phyloP scores from a whole-genome alignment of 495 filamentous ascomycete species.

The Oidiodendron maius region DNA sequence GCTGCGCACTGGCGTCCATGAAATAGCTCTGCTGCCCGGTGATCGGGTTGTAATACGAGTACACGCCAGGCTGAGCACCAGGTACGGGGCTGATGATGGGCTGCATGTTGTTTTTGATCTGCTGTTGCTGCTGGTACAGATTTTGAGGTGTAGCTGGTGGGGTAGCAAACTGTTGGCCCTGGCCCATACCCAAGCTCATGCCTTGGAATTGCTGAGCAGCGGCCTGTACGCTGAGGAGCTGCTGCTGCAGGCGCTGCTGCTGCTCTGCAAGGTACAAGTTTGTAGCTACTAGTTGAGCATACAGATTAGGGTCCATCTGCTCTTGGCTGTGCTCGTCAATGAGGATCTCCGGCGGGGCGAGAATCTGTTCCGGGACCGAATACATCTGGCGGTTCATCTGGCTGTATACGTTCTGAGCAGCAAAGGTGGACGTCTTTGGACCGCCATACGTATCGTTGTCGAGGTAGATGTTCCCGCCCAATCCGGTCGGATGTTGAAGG shows the following conservation, averaged over 20 bases:
- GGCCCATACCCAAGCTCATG: conserved; percentile 49
- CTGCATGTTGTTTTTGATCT: conserved; percentile 69
- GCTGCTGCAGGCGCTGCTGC: conserved; percentile 72
- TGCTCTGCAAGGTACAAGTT: conserved; percentile 83
- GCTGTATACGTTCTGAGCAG: conserved; percentile 35
- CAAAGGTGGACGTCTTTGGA: conserved; percentile 43
- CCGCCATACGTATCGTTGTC: conserved; percentile 36
- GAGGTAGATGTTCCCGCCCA: conserved; percentile 41
- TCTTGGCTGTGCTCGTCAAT: conserved; percentile 58
- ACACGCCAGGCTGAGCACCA: conserved; percentile 63
- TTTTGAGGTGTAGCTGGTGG: conserved; percentile 35
- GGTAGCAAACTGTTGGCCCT: conserved; percentile 34
- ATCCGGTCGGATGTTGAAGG: conserved; percentile 24
- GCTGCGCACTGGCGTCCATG: conserved; percentile 45
- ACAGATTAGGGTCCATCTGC: conserved; percentile 73
- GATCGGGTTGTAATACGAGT: conserved; percentile 74
- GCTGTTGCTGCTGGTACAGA: conserved; percentile 46
- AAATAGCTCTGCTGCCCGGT: conserved; percentile 75
- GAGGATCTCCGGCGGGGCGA: conserved; percentile 76
- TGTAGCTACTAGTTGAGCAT: conserved; percentile 77
- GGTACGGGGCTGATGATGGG: conserved; percentile 61
- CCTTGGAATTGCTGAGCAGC: conserved; percentile 73
- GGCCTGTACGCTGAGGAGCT: conserved; percentile 49
- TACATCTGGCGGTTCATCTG: conserved; percentile 54
- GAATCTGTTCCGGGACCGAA: conserved; percentile 71